Base-by-base conservation (phyloP, 2,329 filamentous ascomycete species). In the Zasmidium angulare region DNA sequence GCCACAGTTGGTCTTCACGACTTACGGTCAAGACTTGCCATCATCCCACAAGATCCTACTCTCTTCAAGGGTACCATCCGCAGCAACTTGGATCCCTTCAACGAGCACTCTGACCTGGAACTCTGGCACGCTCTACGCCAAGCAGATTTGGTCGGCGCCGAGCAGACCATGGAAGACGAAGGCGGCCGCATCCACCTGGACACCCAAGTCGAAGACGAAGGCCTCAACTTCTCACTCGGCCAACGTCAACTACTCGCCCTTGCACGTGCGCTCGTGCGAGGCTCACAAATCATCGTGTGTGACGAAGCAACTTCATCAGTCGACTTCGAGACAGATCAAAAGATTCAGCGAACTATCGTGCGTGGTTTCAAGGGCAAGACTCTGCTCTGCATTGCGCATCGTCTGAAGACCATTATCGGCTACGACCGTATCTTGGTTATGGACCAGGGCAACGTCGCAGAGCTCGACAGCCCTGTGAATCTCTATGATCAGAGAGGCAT, bases 361-460 rank as follows among this genome's bases (percentile, higher is more conserved):
- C 82, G 84, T 1, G 93, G 88, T 0, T 98, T 98, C 80, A 82
- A 84, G 55, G 93, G 92, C 60, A 91, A 89, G 80, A 97, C 93
- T 1, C 77, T 98, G 50, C 79, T 98, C 21, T 96, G 92, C 76
- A 97, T 98, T 73, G 93, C 93, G 4, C 93, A 98, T 76, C 84
- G 93, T 3, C 80, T 98, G 69, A 89, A 91, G 71, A 98, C 95
- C 0, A 96, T 99, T 63, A 89, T 98, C 63, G 87, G 67, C 6
- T 98, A 98, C 75, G 93, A 99, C 75, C 86, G 93, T 50, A 96
- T 99, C 72, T 93, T 92, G 69, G 95, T 99, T 67, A 96, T 99
- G 93, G 93, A 98, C 69, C 83, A 87, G 48, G 95, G 95, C 0
- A 77, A 78, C 17, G 97, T 99, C 70, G 91, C 90, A 0, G 93